A percentile compares a stretch with the other conserved stretches of the same genome.
phyloP scores from a whole-genome alignment of 2,329 filamentous ascomycete species.

The Arthrobotrys megalospora region DNA sequence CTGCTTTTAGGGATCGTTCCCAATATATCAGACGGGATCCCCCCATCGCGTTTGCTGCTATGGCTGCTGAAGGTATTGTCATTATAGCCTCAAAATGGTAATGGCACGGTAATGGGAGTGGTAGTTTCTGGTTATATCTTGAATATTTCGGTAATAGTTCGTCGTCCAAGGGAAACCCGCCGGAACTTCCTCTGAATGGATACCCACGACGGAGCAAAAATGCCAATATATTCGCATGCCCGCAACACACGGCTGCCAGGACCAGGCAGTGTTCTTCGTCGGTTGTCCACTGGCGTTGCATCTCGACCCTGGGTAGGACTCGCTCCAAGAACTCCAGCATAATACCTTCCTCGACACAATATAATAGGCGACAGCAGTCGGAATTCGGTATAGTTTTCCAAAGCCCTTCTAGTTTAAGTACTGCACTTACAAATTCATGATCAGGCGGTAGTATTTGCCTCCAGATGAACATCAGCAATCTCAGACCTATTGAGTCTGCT shows the following conservation, averaged over 20 bases:
- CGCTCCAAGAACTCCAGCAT: not conserved
- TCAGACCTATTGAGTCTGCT: not conserved
- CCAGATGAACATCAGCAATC: too few species aligned
- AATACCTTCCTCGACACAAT: not conserved
- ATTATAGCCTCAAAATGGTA: not conserved
- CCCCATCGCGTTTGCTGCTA: not conserved
- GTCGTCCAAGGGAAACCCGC: too few species aligned
- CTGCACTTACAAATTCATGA: not conserved
- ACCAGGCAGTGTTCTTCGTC: not conserved
- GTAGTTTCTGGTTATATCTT: too few species aligned
- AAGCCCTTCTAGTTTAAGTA: not conserved
- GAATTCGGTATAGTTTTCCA: not conserved
- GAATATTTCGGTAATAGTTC: too few species aligned
- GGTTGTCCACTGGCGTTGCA: not conserved
- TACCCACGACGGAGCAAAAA: slow-evolving; percentile 16
- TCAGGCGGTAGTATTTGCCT: not conserved
- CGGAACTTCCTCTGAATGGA: not conserved
- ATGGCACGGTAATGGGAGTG: not conserved
- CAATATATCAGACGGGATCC: not conserved
- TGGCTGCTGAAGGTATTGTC: not conserved
- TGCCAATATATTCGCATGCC: not conserved
- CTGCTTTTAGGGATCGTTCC: not conserved
- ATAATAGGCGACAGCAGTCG: not conserved
- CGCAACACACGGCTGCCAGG: not conserved
- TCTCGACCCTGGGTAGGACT: not conserved